These are phyloP conservation scores for Tulasnella sp. DNA, from an alignment of 768 basidiomycete species.

Conservation along the genomic window DNA sequence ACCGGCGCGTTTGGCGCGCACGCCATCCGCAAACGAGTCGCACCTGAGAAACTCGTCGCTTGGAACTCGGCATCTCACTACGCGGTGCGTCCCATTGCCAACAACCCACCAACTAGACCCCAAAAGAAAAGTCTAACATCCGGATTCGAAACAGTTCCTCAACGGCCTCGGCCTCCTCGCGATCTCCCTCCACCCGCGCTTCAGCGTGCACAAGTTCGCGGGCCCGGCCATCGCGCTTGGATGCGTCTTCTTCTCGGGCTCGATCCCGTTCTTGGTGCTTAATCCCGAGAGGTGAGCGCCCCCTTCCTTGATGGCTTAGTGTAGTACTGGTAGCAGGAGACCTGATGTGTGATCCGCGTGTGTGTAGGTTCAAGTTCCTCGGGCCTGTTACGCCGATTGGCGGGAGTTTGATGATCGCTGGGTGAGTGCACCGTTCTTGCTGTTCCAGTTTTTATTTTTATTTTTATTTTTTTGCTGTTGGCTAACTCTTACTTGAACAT, in stretches of 20 bases:
- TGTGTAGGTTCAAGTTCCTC: slow-evolving; percentile 40
- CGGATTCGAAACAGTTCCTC: slow-evolving; percentile 49
- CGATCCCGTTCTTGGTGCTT: slow-evolving; percentile 45
- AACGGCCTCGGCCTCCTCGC: slow-evolving; percentile 58
- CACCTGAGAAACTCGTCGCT: slow-evolving; percentile 41
- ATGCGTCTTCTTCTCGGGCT: slow-evolving; percentile 48
- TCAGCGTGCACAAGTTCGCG: slow-evolving; percentile 48
- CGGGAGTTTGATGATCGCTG: slow-evolving; percentile 51
- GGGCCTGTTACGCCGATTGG: slow-evolving; percentile 62
- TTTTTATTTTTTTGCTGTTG: too few species aligned
- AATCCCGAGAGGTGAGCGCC: slow-evolving; percentile 32
- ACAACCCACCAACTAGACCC: too few species aligned
- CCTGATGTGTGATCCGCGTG: too few species aligned
- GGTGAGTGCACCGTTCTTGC: slow-evolving; percentile 35
- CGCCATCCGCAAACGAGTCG: slow-evolving; percentile 41
- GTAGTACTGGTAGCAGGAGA: too few species aligned
- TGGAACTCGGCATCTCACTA: slow-evolving; percentile 56
- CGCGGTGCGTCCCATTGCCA: slow-evolving; percentile 38
- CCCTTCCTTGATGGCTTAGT: neutral
- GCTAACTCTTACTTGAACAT: neutral
- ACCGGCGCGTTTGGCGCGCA: slow-evolving; percentile 63
- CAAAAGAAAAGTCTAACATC: too few species aligned
- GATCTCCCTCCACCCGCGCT: slow-evolving; percentile 51
- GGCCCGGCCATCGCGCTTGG: slow-evolving; percentile 55
- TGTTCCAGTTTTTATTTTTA: too few species aligned